phyloP scores from a whole-genome alignment of 2,329 filamentous ascomycete species.

The Penicillium italicum region DNA sequence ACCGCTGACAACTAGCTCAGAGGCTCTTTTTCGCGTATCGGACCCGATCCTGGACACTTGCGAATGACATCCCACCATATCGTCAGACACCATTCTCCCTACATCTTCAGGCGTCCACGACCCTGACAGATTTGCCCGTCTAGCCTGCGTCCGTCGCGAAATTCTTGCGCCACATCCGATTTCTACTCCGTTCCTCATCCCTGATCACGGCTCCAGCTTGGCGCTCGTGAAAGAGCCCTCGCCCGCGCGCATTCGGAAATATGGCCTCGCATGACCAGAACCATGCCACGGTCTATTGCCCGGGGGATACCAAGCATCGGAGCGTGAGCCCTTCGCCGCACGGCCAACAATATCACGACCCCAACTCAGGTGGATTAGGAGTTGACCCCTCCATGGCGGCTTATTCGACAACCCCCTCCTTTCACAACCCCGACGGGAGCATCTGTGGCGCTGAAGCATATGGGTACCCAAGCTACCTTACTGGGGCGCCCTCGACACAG shows the following conservation, averaged over 20 bases:
- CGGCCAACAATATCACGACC: constrained; percentile 39
- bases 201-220: not conserved
- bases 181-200: not conserved
- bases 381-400: constrained; percentile 38
- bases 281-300: constrained; percentile 36
- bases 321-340: constrained; percentile 44
- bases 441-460: constrained; percentile 34
- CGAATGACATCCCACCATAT: constrained; percentile 18
- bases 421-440: constrained; percentile 26
- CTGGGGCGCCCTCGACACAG: constrained; percentile 30
- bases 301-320: constrained; percentile 37
- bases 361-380: constrained; percentile 28
- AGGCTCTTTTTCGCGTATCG: constrained; percentile 1
- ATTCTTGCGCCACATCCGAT: not conserved
- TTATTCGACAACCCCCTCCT: constrained; percentile 34
- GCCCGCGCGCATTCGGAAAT: constrained; percentile 17
- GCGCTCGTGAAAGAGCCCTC: constrained; percentile 4
- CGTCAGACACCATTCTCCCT: constrained; percentile 1
- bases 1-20: constrained; percentile 9
- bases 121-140: constrained; percentile 1
- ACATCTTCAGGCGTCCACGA: constrained; percentile 2
- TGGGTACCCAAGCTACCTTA: constrained; percentile 37
- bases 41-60: constrained; percentile 6
- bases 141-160: not conserved
- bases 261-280: constrained; percentile 36